Evolutionary conservation across 169 alveolate species (phyloP), one percentile per base, ranked within the genome.

Genomic region (Plasmodium coatneyi): DNA sequence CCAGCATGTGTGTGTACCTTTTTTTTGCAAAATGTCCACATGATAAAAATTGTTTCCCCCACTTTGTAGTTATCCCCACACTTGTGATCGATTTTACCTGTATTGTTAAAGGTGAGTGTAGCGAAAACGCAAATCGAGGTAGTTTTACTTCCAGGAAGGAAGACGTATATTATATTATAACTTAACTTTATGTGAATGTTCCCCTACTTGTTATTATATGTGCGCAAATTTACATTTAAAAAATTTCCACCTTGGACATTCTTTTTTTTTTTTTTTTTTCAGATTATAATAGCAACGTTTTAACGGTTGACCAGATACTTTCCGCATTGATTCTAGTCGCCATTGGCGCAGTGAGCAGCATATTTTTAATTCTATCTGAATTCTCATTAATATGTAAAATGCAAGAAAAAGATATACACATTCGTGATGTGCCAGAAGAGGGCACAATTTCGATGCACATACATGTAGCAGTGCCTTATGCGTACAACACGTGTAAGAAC

Each of bases 311-410:
- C 16, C 83, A 84, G 39, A 84, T 84, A 43, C 25, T 71, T 0
- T 9, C 84, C 16, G n/a, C 92, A 10, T 54, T 84, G 7, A 25
- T 72, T 5, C 36, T 84, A 19, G 92, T 84, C 9, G 25, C 74
- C 80, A 46, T 84, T 74, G 80, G 92, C 56, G 92, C 92, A 1
- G 1, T 84, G 43, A 84, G 79, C 28, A 84, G 84, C 70, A 71
- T 84, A 49, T 84, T 84, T 74, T 74, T 84, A 84, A 84, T 84
- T 72, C 25, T 84, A 41, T 84, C 92, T 9, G 92, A 84, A 54
- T 84, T 84, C 19, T 46, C 92, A 14, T 74, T 84, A 41, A 84
- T 84, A 72, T 84, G 92, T 84, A 84, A 84, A 49, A 28, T 43
- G 32, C 72, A 0, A 66, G 22, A 71, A 71, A n/a, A 14, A 83